These are phyloP conservation scores for Strobilomyces dryophilus DNA, from an alignment of 768 basidiomycete genomes.

Conservation along the genomic window DNA sequence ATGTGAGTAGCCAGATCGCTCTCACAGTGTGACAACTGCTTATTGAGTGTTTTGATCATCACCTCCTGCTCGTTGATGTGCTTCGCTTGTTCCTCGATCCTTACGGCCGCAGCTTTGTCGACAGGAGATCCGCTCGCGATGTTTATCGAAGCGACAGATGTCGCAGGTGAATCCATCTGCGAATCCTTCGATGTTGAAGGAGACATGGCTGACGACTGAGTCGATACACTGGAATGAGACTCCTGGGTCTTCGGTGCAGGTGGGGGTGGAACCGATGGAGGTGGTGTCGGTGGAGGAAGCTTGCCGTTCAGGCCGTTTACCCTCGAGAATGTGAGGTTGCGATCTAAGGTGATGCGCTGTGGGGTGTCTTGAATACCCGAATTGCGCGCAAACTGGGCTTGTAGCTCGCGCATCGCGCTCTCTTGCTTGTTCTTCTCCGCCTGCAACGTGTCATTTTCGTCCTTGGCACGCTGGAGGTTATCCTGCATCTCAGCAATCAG, in stretches of 20 bases:
- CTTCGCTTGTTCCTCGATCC: constrained; percentile 71
- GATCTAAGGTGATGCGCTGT: constrained; percentile 52
- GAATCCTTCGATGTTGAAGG: constrained; percentile 69
- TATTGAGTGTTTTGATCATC: constrained; percentile 93
- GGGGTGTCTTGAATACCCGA: constrained; percentile 36
- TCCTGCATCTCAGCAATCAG: constrained; percentile 75
- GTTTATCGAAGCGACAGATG: constrained; percentile 50
- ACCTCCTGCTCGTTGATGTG: constrained; percentile 79
- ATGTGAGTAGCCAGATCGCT: constrained; percentile 87
- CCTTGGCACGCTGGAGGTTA: constrained; percentile 71
- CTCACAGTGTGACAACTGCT: constrained; percentile 91
- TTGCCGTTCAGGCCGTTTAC: constrained; percentile 64
- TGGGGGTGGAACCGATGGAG: constrained; percentile 83
- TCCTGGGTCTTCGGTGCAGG: constrained; percentile 62
- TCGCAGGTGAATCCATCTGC: constrained; percentile 61
- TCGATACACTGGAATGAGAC: constrained; percentile 54
- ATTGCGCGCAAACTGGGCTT: constrained; percentile 64
- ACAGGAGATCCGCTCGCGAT: constrained; percentile 32
- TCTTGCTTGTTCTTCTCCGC: constrained; percentile 71
- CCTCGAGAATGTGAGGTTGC: constrained; percentile 52
- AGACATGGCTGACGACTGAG: constrained; percentile 52
- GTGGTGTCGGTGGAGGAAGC: constrained; percentile 76
- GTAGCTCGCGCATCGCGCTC: constrained; percentile 67
- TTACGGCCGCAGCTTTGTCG: constrained; percentile 53
- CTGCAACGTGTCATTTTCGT: constrained; percentile 76